phyloP scores from a whole-genome alignment of 208 protist species.

The Strigomonas galati region DNA sequence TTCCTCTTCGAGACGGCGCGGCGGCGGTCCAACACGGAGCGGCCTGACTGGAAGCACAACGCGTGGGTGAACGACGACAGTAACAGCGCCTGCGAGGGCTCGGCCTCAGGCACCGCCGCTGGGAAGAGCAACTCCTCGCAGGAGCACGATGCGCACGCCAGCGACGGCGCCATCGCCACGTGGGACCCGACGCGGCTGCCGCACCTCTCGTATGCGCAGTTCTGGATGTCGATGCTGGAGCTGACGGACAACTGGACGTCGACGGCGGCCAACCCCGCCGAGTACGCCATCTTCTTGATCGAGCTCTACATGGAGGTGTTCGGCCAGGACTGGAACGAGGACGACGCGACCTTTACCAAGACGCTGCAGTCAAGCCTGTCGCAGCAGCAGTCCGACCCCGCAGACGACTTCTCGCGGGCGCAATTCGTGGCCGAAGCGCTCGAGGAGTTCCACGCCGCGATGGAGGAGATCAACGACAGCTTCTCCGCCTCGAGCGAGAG shows the following conservation, averaged over 20 bases:
- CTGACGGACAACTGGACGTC: slow-evolving; percentile 87
- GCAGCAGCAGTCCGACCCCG: slow-evolving; percentile 18
- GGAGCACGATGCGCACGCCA: slow-evolving; percentile 14
- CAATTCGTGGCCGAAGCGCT: slow-evolving; percentile 28
- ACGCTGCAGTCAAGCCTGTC: slow-evolving; percentile 24
- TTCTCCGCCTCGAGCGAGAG: slow-evolving; percentile 4
- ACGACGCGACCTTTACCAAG: slow-evolving; percentile 43
- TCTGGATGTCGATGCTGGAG: slow-evolving; percentile 84
- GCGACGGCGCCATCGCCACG: slow-evolving; percentile 19
- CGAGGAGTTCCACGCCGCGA: slow-evolving; percentile 40
- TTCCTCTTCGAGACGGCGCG: background rate
- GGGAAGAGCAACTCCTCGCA: slow-evolving; percentile 9
- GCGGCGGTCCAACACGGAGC: background rate
- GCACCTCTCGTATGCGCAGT: slow-evolving; percentile 71
- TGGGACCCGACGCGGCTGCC: slow-evolving; percentile 44
- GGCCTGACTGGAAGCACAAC: background rate
- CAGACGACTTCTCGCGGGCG: slow-evolving; percentile 14
- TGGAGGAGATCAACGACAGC: slow-evolving; percentile 32
- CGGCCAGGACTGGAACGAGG: slow-evolving; percentile 67
- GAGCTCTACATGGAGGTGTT: slow-evolving; percentile 86
- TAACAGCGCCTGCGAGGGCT: slow-evolving; percentile 10
- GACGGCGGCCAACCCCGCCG: slow-evolving; percentile 54
- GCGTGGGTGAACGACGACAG: slow-evolving; percentile 9
- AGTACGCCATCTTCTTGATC: slow-evolving; percentile 70
- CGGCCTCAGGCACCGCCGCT: background rate